Conservation (phyloP, 1,139 yeast species). For the Wickerhamomyces sp. region DNA sequence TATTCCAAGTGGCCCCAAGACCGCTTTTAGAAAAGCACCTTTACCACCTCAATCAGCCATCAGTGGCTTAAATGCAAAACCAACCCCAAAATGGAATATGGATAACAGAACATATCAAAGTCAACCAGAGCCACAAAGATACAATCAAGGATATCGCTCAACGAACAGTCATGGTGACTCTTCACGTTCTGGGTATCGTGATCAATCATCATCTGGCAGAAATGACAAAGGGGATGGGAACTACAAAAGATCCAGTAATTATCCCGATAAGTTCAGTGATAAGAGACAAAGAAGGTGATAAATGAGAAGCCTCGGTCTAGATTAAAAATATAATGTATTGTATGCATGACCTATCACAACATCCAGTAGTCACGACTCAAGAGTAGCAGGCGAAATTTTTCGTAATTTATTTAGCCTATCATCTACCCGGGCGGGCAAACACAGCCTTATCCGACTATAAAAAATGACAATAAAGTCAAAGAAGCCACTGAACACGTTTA, state of each 20-base stretch:
- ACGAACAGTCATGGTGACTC: not conserved
- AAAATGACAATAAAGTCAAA: not conserved
- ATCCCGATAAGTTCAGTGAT: not conserved
- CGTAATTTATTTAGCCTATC: too few relatives aligned
- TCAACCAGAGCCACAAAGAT: not conserved
- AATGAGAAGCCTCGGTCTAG: not conserved
- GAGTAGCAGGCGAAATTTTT: too few relatives aligned
- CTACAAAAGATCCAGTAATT: not conserved
- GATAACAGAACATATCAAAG: not conserved
- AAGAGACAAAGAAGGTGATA: constrained; percentile 3
- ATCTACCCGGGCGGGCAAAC: too few relatives aligned
- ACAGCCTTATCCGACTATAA: not conserved
- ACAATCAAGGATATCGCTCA: not conserved
- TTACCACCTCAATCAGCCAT: constrained; percentile 4
- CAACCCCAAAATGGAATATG: constrained; percentile 1
- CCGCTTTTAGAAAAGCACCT: not conserved
- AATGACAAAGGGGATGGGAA: not conserved
- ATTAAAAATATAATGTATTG: too few relatives aligned
- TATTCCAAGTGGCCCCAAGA: not conserved
- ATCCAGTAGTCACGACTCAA: too few relatives aligned
- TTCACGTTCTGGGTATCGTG: not conserved
- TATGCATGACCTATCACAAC: too few relatives aligned
- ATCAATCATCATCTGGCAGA: not conserved
- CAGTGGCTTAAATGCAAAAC: not conserved
- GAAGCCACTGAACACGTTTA: not conserved